A percentile compares a stretch with the other conserved stretches of the same genome.
These are phyloP conservation scores for Vitis hybrid DNA, from an alignment of 177 flowering plant genomes.

Conservation along the genomic window DNA sequence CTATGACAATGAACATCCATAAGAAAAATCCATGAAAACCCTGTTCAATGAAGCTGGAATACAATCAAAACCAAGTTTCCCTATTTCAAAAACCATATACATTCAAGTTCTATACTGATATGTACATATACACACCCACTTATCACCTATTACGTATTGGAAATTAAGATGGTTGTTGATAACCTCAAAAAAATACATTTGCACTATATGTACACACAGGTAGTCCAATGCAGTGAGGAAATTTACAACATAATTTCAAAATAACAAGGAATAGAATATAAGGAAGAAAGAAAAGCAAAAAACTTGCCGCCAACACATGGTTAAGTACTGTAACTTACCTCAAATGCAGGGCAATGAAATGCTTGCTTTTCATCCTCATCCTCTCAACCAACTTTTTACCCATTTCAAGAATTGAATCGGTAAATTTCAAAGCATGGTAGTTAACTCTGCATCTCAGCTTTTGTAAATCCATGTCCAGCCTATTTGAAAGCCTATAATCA, in stretches of 20 bases:
- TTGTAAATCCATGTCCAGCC: conserved; percentile 36
- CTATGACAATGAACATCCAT: conserved; percentile 31
- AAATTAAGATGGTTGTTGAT: too few species aligned
- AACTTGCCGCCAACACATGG: not conserved
- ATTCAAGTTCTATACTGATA: too few species aligned
- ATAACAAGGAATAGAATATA: not conserved
- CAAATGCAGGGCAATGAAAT: conserved; percentile 55
- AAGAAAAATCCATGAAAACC: not conserved
- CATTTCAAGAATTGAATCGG: conserved; percentile 36
- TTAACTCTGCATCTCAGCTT: conserved; percentile 55
- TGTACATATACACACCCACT: too few species aligned
- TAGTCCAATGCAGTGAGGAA: not conserved
- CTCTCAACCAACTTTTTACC: conserved; percentile 40
- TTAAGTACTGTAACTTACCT: conserved; percentile 29
- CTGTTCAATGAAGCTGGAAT: too few species aligned
- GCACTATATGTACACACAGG: not conserved
- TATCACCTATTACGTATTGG: too few species aligned
- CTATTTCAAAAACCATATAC: too few species aligned
- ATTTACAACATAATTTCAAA: not conserved
- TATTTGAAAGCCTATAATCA: conserved; percentile 53
- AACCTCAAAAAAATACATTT: not conserved
- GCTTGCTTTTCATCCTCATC: conserved; percentile 38
- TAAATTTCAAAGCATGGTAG: conserved; percentile 50
- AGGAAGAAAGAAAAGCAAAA: not conserved
- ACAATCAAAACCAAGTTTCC: too few species aligned